A percentile compares a stretch with the other conserved stretches of the same genome.
Evolutionary conservation across 2,329 filamentous ascomycete species (phyloP).

Genomic region (Taxawa tesnikishii): DNA sequence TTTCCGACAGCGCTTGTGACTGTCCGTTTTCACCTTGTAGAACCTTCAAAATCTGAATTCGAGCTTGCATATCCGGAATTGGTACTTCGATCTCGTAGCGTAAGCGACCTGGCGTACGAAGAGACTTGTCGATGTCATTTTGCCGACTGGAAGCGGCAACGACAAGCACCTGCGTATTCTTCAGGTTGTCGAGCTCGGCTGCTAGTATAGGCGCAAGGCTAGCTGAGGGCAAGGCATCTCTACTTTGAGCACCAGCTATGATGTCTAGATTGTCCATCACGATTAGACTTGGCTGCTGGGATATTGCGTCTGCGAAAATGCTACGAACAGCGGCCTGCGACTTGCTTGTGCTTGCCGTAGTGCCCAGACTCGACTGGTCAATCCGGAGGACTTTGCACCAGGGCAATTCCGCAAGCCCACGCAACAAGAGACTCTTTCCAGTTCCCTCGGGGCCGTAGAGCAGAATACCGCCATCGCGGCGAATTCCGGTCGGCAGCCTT

Average conservation of each 20-base stretch:
- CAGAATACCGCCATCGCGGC: slow-evolving; percentile 46
- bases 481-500: slow-evolving; percentile 12
- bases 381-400: slow-evolving; percentile 62
- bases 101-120: slow-evolving; percentile 56
- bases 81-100: slow-evolving; percentile 58
- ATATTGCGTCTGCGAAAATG: slow-evolving; percentile 55
- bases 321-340: slow-evolving; percentile 45
- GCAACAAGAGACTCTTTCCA: slow-evolving; percentile 67
- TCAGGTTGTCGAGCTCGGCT: slow-evolving; percentile 44
- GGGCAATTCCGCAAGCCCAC: slow-evolving; percentile 48
- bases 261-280: slow-evolving; percentile 67
- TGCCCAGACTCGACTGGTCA: slow-evolving; percentile 28
- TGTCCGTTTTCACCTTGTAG: slow-evolving; percentile 28
- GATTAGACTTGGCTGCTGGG: slow-evolving; percentile 62
- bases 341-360: slow-evolving; percentile 30
- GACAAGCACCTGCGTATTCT: slow-evolving; percentile 51
- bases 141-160: slow-evolving; percentile 63
- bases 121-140: slow-evolving; percentile 56
- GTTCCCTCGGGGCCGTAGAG: slow-evolving; percentile 75
- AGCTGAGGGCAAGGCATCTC: slow-evolving; percentile 26
- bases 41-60: slow-evolving; percentile 61
- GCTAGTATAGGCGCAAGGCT: slow-evolving; percentile 27
- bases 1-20: slow-evolving; percentile 39
- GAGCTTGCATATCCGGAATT: slow-evolving; percentile 58
- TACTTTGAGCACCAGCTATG: slow-evolving; percentile 47